Percentiles rank a stretch among this genome's conserved stretches.
These are phyloP conservation scores for Phytophthora podocarpi DNA, from an alignment of 352 stramenopile species.

Conservation along the genomic window DNA sequence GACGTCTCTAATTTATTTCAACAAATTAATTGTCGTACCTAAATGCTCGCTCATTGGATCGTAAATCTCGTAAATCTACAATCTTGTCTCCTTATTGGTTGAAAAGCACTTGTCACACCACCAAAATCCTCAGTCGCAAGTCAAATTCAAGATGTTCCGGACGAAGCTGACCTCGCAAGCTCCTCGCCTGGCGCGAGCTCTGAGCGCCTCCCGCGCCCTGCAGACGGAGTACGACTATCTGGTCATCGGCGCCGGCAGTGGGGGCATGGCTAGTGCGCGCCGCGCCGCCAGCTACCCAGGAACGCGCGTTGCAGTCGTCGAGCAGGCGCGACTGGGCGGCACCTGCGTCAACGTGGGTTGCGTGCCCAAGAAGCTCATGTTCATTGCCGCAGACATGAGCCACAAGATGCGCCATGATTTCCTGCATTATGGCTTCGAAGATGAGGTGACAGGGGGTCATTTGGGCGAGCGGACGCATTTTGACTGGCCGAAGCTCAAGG, in stretches of 20 bases:
- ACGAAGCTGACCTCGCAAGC: slow-evolving; percentile 7
- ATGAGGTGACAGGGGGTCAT: slow-evolving; percentile 33
- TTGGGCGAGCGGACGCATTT: slow-evolving; percentile 61
- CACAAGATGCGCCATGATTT: slow-evolving; percentile 63
- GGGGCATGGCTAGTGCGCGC: slow-evolving; percentile 93
- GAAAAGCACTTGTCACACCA: slow-evolving; percentile 14
- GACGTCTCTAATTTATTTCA: slow-evolving; percentile 31
- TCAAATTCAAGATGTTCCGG: slow-evolving; percentile 28
- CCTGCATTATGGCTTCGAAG: slow-evolving; percentile 65
- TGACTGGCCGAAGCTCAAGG: slow-evolving; percentile 93
- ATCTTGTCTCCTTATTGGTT: slow-evolving; percentile 1
- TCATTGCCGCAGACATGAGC: slow-evolving; percentile 67
- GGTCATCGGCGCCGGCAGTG: slow-evolving; percentile 92
- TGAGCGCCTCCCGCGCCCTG: slow-evolving; percentile 13
- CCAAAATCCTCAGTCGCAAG: slow-evolving; percentile 4
- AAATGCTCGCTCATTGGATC: slow-evolving; percentile 29
- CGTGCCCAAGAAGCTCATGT: slow-evolving; percentile 99
- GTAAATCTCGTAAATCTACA: neutral
- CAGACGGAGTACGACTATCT: slow-evolving; percentile 81
- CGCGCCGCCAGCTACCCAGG: slow-evolving; percentile 78
- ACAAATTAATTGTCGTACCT: slow-evolving; percentile 15
- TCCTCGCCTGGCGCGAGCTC: slow-evolving; percentile 20
- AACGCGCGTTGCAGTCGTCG: slow-evolving; percentile 96
- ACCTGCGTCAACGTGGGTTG: slow-evolving; percentile 99
- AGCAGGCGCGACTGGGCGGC: slow-evolving; percentile 90